These are phyloP conservation scores for Kodamaea ohmeri DNA, from an alignment of 1,139 yeast genomes.

Conservation along the genomic window DNA sequence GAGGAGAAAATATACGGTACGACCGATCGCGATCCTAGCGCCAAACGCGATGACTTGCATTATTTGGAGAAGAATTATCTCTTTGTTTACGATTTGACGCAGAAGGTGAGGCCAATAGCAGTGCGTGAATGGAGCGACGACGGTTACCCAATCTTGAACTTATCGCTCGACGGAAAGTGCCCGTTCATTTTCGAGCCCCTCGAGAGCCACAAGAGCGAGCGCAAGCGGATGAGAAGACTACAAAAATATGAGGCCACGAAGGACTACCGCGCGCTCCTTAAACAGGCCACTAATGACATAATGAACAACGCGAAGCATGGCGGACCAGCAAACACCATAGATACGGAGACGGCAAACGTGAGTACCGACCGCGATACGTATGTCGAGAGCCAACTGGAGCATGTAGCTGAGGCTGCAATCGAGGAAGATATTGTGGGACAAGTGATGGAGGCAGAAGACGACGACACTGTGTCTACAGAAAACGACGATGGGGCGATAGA, in stretches of 20 bases:
- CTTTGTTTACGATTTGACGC: conserved; percentile 78
- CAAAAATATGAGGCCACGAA: conserved; percentile 43
- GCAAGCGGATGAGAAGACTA: conserved; percentile 36
- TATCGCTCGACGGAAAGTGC: conserved; percentile 64
- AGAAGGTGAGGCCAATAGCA: conserved; percentile 77
- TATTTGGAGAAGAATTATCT: conserved; percentile 69
- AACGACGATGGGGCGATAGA: conserved; percentile 9
- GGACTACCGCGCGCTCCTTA: conserved; percentile 39
- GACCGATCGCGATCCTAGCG: conserved; percentile 83
- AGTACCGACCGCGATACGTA: conserved; percentile 24
- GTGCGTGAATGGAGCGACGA: conserved; percentile 71
- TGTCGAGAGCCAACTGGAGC: conserved; percentile 8
- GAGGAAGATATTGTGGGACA: conserved; percentile 15
- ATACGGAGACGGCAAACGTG: conserved; percentile 29
- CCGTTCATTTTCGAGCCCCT: conserved; percentile 59
- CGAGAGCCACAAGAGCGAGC: conserved; percentile 33
- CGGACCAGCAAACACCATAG: conserved; percentile 17
- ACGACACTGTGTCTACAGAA: conserved; percentile 10
- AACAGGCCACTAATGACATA: conserved; percentile 35
- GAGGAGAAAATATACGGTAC: conserved; percentile 88
- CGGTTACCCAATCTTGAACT: conserved; percentile 42
- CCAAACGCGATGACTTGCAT: conserved; percentile 79
- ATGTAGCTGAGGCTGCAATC: conserved; percentile 10
- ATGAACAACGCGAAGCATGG: conserved; percentile 28
- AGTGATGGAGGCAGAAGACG: conserved; percentile 13